Base-by-base conservation (phyloP, 2,329 filamentous ascomycete genomes). In the Phoma sp. region DNA sequence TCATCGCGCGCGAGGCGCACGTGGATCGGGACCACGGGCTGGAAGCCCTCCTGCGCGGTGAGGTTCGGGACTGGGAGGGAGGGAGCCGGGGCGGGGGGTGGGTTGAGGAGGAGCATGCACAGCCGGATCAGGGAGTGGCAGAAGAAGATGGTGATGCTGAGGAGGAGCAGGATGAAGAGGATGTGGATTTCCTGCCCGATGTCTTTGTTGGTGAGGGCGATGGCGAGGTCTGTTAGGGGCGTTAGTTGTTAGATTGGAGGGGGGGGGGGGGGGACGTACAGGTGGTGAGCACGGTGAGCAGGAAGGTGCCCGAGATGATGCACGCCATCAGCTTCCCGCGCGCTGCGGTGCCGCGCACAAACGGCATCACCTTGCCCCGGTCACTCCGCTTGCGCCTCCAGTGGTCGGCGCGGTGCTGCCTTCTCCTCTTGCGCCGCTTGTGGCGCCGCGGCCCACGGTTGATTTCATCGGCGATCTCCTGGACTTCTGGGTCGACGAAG, bases 91-190 rank as follows among this genome's bases (percentile, higher is more conserved):
- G 61, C 61, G 4, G 80, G 29, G 3, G 62, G 61, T 3, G 80
- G 80, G 32, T 80, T 82, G 49, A 86, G 75, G 11, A 88, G 74
- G 42, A 89, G 74, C 75, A 96, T 83, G 73, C 85, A 87, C 4
- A 96, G 80, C 14, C 89, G 86, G 52, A 95, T 83, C 13, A 95
- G 77, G 37, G 87, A 85, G 74, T 96, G 90, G 67, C 86, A 89
- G 80, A 96, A 95, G 75, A 96, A 86, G 61, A 93, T 85, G 2
- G 88, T 87, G 30, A 88, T 83, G 47, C 88, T 79, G 46, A 96
- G 77, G 52, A 96, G 87, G 60, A 93, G 81, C 47, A 96, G 81
- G 52, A 96, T 87, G 55, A 96, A 82, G 47, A 96, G 80, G 55
- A 96, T 85, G 65, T 91, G 89, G 67, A 96, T 88, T 73, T 91